phyloP scores from a whole-genome alignment of 352 stramenopile genomes.

The Elongisporangium anandrum region DNA sequence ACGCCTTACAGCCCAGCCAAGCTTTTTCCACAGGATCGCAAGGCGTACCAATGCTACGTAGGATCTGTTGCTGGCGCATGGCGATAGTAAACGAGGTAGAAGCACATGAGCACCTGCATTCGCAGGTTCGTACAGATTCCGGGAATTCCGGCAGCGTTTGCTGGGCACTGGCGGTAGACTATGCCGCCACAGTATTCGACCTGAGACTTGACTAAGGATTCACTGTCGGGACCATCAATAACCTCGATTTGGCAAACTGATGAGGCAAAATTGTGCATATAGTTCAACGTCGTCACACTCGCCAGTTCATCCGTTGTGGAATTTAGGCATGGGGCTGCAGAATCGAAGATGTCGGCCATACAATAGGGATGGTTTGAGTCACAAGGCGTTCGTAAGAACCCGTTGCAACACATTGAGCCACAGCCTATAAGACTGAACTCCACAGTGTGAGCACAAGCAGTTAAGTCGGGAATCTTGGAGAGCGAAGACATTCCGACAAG shows the following conservation, averaged over 20 bases:
- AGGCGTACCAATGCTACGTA: constrained; percentile 9
- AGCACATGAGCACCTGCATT: constrained; percentile 29
- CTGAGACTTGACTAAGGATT: not conserved
- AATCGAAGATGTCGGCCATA: not conserved
- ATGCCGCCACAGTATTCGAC: constrained; percentile 14
- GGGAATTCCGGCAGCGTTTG: not conserved
- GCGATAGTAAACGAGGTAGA: constrained; percentile 14
- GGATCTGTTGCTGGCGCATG: constrained; percentile 17
- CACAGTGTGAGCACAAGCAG: not conserved
- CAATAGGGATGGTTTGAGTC: not conserved
- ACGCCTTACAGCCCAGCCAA: constrained; percentile 18
- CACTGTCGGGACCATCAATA: not conserved
- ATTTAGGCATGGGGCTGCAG: not conserved
- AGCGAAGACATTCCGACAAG: constrained; percentile 2
- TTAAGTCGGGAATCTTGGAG: constrained; percentile 7
- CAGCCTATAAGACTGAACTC: constrained; percentile 3
- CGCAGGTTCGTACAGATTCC: constrained; percentile 34
- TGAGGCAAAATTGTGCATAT: not conserved
- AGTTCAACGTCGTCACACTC: not conserved
- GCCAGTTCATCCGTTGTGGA: not conserved
- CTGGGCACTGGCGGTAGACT: constrained; percentile 16
- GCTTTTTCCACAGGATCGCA: constrained; percentile 17
- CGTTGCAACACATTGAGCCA: constrained; percentile 15
- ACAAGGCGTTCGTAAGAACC: constrained; percentile 3
- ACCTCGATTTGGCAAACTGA: not conserved